phyloP scores from a whole-genome alignment of 2,329 filamentous ascomycete genomes.

The Periglandula ipomoeae region DNA sequence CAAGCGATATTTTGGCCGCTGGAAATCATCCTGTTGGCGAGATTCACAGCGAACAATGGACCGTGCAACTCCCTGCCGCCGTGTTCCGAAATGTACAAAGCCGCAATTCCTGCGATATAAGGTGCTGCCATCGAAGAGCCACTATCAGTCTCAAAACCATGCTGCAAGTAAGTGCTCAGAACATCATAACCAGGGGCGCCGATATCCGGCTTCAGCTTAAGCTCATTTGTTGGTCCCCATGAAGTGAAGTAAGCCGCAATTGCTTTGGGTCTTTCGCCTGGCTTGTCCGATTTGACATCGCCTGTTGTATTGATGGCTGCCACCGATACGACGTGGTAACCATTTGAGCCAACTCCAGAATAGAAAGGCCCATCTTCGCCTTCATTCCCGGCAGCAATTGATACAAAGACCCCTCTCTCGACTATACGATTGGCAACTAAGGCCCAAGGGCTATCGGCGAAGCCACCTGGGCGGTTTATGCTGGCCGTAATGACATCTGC shows the following conservation, averaged over 20 bases:
- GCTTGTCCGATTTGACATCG: constrained; percentile 26
- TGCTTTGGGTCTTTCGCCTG: constrained; percentile 16
- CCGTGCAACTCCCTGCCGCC: constrained; percentile 32
- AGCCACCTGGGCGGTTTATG: constrained; percentile 29
- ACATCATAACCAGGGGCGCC: constrained; percentile 40
- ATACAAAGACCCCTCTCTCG: constrained; percentile 36
- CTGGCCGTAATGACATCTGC: constrained; percentile 36
- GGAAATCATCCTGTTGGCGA: constrained; percentile 25
- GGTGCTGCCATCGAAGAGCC: constrained; percentile 50
- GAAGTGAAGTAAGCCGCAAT: constrained; percentile 38
- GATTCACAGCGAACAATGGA: constrained; percentile 20
- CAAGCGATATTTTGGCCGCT: constrained; percentile 24
- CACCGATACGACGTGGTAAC: constrained; percentile 24
- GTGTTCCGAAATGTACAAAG: constrained; percentile 32
- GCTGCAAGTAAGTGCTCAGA: constrained; percentile 36
- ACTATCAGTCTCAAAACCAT: constrained; percentile 34
- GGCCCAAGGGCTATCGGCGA: constrained; percentile 32
- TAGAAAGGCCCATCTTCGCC: constrained; percentile 40
- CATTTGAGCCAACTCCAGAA: constrained; percentile 23
- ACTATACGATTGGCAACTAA: constrained; percentile 31
- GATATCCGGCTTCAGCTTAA: constrained; percentile 41
- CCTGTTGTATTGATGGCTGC: constrained; percentile 33
- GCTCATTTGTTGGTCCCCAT: constrained; percentile 43
- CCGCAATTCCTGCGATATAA: constrained; percentile 42
- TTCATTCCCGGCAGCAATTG: constrained; percentile 42